Percentiles rank a stretch among this genome's conserved stretches.
phyloP scores from a whole-genome alignment of 2,329 filamentous ascomycete genomes.

The Sphaerostilbella broomeana region DNA sequence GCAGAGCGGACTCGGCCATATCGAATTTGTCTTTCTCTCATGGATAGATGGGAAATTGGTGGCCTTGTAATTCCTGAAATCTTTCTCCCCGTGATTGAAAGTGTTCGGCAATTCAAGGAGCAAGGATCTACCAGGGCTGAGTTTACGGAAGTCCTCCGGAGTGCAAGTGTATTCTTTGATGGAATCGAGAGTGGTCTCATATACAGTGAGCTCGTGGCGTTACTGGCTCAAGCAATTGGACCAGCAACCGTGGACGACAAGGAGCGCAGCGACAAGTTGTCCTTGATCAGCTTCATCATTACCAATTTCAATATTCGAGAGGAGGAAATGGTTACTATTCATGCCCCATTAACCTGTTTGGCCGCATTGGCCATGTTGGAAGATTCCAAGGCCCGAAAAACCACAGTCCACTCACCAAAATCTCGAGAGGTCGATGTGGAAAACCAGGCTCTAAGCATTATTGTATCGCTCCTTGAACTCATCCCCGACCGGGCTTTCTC shows the following conservation, averaged over 20 bases:
- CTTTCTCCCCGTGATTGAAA: slow-evolving; percentile 79
- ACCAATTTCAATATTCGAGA: slow-evolving; percentile 87
- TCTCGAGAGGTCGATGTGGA: slow-evolving; percentile 26
- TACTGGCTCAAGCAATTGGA: slow-evolving; percentile 56
- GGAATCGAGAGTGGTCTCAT: slow-evolving; percentile 92
- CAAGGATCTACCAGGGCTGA: slow-evolving; percentile 59
- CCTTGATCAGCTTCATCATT: slow-evolving; percentile 74
- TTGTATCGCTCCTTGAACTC: slow-evolving; percentile 53
- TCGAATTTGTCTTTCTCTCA: slow-evolving; percentile 85
- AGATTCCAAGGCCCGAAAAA: slow-evolving; percentile 38
- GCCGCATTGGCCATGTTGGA: slow-evolving; percentile 59
- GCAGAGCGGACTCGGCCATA: slow-evolving; percentile 76
- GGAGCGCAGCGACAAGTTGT: slow-evolving; percentile 56
- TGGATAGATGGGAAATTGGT: slow-evolving; percentile 98
- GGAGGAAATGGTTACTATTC: slow-evolving; percentile 87
- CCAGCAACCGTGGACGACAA: slow-evolving; percentile 36
- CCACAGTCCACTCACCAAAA: slow-evolving; percentile 25
- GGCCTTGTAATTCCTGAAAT: slow-evolving; percentile 81
- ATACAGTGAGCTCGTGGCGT: slow-evolving; percentile 71
- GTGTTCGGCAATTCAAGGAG: slow-evolving; percentile 67
- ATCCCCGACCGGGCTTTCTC: slow-evolving; percentile 59
- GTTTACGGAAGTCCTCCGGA: slow-evolving; percentile 81
- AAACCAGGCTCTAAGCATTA: slow-evolving; percentile 40
- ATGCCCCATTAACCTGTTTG: slow-evolving; percentile 64
- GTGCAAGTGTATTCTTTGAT: slow-evolving; percentile 94